Conservation (phyloP, 2,329 filamentous ascomycete species). For the Bipolaris bicolor region DNA sequence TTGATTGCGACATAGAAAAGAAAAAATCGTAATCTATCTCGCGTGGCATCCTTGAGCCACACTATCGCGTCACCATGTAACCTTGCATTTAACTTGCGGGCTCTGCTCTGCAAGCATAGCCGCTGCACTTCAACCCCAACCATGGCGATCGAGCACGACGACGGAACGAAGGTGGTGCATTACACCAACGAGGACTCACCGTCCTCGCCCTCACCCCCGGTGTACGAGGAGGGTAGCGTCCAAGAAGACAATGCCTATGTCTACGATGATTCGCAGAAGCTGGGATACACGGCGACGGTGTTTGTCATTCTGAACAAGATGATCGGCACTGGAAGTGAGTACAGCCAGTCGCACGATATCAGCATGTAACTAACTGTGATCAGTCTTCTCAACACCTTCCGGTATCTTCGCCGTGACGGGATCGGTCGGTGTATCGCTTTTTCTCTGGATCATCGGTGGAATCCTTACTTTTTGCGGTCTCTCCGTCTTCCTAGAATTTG, state of each 20-base stretch:
- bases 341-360: neutral
- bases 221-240: slow-evolving; percentile 32
- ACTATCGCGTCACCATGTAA: slow-evolving; percentile 33
- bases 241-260: slow-evolving; percentile 43
- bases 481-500: slow-evolving; percentile 68
- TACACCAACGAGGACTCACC: slow-evolving; percentile 21
- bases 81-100: slow-evolving; percentile 3
- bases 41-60: slow-evolving; percentile 7
- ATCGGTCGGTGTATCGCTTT: slow-evolving; percentile 60
- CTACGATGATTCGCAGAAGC: slow-evolving; percentile 41
- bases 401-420: slow-evolving; percentile 63
- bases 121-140: neutral
- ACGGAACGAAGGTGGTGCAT: slow-evolving; percentile 28
- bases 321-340: slow-evolving; percentile 39
- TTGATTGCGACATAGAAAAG: slow-evolving; percentile 35
- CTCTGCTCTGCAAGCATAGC: neutral
- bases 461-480: slow-evolving; percentile 65
- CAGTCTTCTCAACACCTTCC: slow-evolving; percentile 62
- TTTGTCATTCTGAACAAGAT: slow-evolving; percentile 46
- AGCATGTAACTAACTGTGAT: slow-evolving; percentile 14
- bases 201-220: slow-evolving; percentile 19
- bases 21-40: slow-evolving; percentile 11
- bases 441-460: slow-evolving; percentile 61
- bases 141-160: slow-evolving; percentile 33
- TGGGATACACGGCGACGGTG: slow-evolving; percentile 43